A percentile compares a stretch with the other conserved stretches of the same genome.
phyloP scores from a whole-genome alignment of 805 yeast species.

The Saccharomycopsis selenospora region DNA sequence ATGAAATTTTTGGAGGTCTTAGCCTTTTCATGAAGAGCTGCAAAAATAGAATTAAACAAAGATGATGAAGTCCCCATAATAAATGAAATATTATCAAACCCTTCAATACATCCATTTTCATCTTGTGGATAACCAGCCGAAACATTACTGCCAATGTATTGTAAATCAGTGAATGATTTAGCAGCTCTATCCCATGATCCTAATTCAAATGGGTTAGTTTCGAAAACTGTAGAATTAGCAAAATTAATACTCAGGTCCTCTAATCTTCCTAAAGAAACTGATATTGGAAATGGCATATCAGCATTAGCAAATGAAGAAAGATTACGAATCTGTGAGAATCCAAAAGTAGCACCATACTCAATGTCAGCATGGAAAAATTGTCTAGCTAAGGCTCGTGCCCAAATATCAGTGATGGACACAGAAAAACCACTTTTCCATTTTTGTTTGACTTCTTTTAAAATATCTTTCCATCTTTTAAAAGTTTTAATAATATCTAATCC shows the following conservation, averaged over 20 bases:
- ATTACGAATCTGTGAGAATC: conserved; percentile 50
- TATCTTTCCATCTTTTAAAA: conserved; percentile 48
- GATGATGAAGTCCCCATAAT: conserved; percentile 78
- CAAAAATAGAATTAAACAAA: conserved; percentile 58
- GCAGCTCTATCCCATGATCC: conserved; percentile 86
- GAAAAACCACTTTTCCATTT: conserved; percentile 58
- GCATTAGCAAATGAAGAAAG: conserved; percentile 52
- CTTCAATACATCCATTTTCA: conserved; percentile 46
- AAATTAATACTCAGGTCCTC: conserved; percentile 46
- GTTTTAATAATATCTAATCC: conserved; percentile 52
- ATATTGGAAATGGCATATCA: conserved; percentile 64
- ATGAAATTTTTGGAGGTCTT: neutral
- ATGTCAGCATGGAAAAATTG: conserved; percentile 60
- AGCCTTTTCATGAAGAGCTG: neutral
- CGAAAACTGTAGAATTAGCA: conserved; percentile 59
- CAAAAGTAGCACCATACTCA: conserved; percentile 55
- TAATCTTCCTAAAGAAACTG: conserved; percentile 54
- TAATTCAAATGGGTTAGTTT: conserved; percentile 58
- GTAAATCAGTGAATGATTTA: conserved; percentile 53
- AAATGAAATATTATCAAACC: conserved; percentile 75
- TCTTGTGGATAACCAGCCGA: conserved; percentile 47
- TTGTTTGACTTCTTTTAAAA: conserved; percentile 42
- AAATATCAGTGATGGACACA: conserved; percentile 60
- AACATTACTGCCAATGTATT: conserved; percentile 62
- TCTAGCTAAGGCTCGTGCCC: conserved; percentile 70